A percentile compares a stretch with the other conserved stretches of the same genome.
These are phyloP conservation scores for Backusella parvicylindrica DNA, from an alignment of 192 early-diverging fungal genomes.

Conservation along the genomic window DNA sequence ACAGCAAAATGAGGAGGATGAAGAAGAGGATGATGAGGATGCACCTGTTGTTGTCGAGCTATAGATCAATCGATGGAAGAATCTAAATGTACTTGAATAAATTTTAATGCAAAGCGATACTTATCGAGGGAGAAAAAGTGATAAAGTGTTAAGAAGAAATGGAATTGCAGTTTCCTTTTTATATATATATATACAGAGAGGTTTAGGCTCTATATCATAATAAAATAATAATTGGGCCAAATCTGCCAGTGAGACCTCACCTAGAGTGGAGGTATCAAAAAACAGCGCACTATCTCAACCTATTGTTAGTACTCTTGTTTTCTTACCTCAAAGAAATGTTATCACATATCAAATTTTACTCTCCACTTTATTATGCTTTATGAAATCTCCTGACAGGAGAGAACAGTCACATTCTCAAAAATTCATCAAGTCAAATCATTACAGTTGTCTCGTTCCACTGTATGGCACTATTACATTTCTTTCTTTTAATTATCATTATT, in stretches of 20 bases:
- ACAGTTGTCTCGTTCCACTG: neutral
- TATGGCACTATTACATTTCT: neutral
- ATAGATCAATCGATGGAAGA: neutral
- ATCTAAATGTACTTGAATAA: neutral
- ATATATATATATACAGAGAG: too few relatives aligned
- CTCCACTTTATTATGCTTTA: too few relatives aligned
- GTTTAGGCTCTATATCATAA: too few relatives aligned
- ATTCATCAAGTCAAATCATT: neutral
- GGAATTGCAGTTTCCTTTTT: too few relatives aligned
- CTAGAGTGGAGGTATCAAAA: too few relatives aligned
- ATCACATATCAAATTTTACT: too few relatives aligned
- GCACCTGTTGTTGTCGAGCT: slow-evolving; percentile 25
- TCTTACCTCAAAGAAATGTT: too few relatives aligned
- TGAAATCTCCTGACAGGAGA: neutral
- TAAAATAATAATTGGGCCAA: too few relatives aligned
- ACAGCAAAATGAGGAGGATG: slow-evolving; percentile 9
- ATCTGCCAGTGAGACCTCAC: too few relatives aligned
- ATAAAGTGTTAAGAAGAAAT: too few relatives aligned
- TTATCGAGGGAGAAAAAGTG: neutral
- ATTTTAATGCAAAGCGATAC: neutral
- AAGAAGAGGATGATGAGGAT: slow-evolving; percentile 25
- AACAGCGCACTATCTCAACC: too few relatives aligned
- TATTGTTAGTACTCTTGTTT: too few relatives aligned
- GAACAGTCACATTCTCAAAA: neutral
- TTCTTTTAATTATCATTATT: neutral